A percentile compares a stretch with the other conserved stretches of the same genome.
Conservation (phyloP, 495 filamentous ascomycete genomes). For the Trichoderma asperelloides region DNA sequence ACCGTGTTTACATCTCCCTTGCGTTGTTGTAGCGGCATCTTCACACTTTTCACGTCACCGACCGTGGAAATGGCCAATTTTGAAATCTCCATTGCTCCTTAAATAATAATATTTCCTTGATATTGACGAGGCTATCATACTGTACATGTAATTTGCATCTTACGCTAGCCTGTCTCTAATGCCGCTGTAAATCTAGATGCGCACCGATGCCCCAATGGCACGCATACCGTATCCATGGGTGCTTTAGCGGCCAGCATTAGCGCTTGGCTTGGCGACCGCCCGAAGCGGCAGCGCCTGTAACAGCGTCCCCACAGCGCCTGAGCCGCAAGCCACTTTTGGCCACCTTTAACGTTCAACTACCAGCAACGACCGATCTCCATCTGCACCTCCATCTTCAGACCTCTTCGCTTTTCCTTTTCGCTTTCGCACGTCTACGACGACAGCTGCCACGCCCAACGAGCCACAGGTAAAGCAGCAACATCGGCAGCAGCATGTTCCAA, state of each 20-base stretch:
- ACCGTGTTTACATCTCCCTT: no score
- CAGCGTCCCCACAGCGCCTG: constrained; percentile 1
- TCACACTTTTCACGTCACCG: no score
- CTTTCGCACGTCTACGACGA: background rate
- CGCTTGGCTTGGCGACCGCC: background rate
- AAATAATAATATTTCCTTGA: no score
- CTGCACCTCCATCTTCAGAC: background rate
- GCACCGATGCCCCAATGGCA: background rate
- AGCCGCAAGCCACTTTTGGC: background rate
- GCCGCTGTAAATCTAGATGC: no score
- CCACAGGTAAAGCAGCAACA: background rate
- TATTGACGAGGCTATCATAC: no score
- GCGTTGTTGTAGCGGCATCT: no score
- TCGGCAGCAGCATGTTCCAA: background rate
- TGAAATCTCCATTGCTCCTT: no score
- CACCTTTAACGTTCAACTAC: background rate
- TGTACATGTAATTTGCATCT: no score
- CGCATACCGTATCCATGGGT: background rate
- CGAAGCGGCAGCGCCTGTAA: background rate
- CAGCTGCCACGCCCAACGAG: background rate
- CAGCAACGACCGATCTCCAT: background rate
- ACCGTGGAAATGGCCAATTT: no score
- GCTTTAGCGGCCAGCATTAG: background rate
- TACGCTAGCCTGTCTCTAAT: no score
- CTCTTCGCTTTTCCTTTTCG: background rate